These are phyloP conservation scores for Bolboschoenoplectus hybrid DNA, from an alignment of 202 grass and related monocot species.

Conservation along the genomic window DNA sequence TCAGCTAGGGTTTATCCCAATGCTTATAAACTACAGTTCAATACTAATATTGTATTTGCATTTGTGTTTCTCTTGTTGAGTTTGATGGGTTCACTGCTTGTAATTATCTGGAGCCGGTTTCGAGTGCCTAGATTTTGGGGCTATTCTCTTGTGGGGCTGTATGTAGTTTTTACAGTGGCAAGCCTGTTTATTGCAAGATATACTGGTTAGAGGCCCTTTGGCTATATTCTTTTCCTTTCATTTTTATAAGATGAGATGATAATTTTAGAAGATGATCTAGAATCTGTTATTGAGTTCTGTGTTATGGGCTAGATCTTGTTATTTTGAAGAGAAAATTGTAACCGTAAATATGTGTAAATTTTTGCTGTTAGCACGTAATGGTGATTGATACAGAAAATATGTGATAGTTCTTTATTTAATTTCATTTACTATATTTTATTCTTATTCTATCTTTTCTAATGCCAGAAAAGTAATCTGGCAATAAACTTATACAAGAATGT, in stretches of 20 bases:
- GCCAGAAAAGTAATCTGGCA: neutral
- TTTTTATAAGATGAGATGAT: slow-evolving; percentile 2
- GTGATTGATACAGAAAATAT: slow-evolving; percentile 33
- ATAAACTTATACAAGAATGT: neutral
- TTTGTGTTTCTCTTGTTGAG: slow-evolving; percentile 90
- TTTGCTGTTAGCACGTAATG: neutral
- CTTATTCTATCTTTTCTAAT: neutral
- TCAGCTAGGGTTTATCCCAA: slow-evolving; percentile 71
- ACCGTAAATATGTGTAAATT: slow-evolving; percentile 25
- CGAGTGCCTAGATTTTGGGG: slow-evolving; percentile 80
- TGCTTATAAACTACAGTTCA: slow-evolving; percentile 77
- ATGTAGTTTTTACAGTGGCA: slow-evolving; percentile 71
- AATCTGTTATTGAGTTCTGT: neutral
- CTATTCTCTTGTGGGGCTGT: slow-evolving; percentile 80
- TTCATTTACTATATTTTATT: slow-evolving; percentile 2
- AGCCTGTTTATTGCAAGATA: slow-evolving; percentile 48
- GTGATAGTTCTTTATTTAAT: neutral
- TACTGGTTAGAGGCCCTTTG: slow-evolving; percentile 8
- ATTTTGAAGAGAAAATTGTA: slow-evolving; percentile 10
- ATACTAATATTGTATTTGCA: slow-evolving; percentile 74
- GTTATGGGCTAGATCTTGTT: neutral
- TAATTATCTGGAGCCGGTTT: slow-evolving; percentile 81
- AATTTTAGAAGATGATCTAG: neutral
- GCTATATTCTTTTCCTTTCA: neutral
- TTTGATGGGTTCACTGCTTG: slow-evolving; percentile 80